Conservation (phyloP, 2,329 filamentous ascomycete genomes). For the Chaetomium strumarium region DNA sequence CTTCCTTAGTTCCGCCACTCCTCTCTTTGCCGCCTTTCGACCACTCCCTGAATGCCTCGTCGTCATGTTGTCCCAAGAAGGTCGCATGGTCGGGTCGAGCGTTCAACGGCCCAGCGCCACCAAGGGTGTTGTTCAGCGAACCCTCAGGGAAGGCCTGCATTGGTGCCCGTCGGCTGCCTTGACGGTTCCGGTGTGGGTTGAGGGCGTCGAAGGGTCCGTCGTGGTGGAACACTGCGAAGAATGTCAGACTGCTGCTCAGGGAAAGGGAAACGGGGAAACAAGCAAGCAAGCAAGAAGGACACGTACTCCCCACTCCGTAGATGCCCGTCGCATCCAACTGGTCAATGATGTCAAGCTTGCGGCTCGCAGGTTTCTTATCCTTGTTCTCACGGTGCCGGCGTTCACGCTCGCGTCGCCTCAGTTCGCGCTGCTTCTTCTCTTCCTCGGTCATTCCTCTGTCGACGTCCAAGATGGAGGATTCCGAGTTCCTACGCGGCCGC, state of each 20-base stretch:
- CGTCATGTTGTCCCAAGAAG: slow-evolving; percentile 74
- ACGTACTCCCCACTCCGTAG: slow-evolving; percentile 83
- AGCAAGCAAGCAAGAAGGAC: not conserved
- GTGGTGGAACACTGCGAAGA: slow-evolving; percentile 77
- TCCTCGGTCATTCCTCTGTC: slow-evolving; percentile 56
- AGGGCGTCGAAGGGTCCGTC: slow-evolving; percentile 96
- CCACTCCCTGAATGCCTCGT: slow-evolving; percentile 86
- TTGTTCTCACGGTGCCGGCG: slow-evolving; percentile 48
- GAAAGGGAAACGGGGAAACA: not conserved
- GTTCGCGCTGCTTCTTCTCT: slow-evolving; percentile 46
- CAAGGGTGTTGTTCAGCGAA: slow-evolving; percentile 86
- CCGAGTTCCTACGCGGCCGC: slow-evolving; percentile 68
- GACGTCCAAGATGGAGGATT: slow-evolving; percentile 60
- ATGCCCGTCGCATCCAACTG: slow-evolving; percentile 95
- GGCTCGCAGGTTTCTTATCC: slow-evolving; percentile 44
- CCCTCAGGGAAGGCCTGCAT: slow-evolving; percentile 96
- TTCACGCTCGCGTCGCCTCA: slow-evolving; percentile 47
- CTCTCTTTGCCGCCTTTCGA: slow-evolving; percentile 34
- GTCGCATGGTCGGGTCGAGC: slow-evolving; percentile 73
- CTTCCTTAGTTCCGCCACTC: slow-evolving; percentile 34
- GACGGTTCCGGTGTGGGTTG: slow-evolving; percentile 88
- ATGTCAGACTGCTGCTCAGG: not conserved
- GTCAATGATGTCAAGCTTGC: slow-evolving; percentile 82
- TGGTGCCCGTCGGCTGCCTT: slow-evolving; percentile 73
- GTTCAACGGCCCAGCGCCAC: slow-evolving; percentile 80